phyloP scores from a whole-genome alignment of 768 basidiomycete species.

The Lentinula sp. region DNA sequence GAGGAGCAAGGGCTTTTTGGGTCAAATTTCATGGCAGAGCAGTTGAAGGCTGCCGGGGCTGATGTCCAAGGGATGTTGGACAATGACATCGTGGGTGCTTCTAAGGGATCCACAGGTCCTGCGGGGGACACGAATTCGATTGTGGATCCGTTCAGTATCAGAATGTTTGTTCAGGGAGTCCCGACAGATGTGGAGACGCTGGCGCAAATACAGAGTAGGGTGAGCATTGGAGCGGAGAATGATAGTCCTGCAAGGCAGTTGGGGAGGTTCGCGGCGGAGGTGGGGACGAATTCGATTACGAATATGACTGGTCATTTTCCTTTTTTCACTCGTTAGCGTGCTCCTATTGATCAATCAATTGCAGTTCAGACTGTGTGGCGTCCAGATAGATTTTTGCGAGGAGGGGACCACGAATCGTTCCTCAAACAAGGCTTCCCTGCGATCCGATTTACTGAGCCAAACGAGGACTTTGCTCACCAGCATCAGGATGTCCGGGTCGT shows the following conservation, averaged over 20 bases:
- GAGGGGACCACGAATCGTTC: constrained; percentile 52
- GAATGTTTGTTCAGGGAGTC: constrained; percentile 48
- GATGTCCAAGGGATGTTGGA: constrained; percentile 55
- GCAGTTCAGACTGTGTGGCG: constrained; percentile 46
- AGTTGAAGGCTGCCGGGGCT: constrained; percentile 32
- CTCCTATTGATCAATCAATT: neutral
- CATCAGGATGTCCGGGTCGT: constrained; percentile 49
- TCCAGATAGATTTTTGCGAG: constrained; percentile 47
- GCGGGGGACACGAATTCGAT: constrained; percentile 26
- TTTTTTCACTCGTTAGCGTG: neutral
- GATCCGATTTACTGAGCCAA: constrained; percentile 50
- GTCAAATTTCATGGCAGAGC: constrained; percentile 39
- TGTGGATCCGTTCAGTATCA: constrained; percentile 39
- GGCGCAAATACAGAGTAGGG: constrained; percentile 24
- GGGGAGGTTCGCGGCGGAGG: constrained; percentile 46
- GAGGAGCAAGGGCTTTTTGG: constrained; percentile 51
- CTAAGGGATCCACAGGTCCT: constrained; percentile 36
- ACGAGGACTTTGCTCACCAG: constrained; percentile 54
- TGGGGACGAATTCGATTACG: constrained; percentile 40
- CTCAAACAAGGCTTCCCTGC: constrained; percentile 44
- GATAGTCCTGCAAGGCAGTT: constrained; percentile 48
- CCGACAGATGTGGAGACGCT: constrained; percentile 34
- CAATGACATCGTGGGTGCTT: constrained; percentile 48
- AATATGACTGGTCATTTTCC: constrained; percentile 38
- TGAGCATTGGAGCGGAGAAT: constrained; percentile 45